phyloP scores from a whole-genome alignment of 1,139 yeast genomes.

The Hemisphaericaspora xylofermentans region DNA sequence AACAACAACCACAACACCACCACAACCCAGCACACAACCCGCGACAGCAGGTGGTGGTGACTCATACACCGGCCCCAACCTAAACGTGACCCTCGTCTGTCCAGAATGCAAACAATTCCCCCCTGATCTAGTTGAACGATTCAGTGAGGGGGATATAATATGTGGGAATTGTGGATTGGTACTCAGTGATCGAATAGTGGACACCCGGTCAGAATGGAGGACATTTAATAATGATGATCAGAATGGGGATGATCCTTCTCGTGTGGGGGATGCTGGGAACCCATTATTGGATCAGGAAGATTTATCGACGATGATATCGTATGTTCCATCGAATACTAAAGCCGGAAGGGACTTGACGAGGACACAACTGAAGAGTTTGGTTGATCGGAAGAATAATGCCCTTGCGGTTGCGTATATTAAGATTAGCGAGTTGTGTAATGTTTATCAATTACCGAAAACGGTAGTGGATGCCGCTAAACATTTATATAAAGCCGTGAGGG shows the following conservation, averaged over 20 bases:
- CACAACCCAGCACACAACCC: too few species aligned
- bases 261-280: constrained; percentile 97
- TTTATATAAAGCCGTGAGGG: constrained; percentile 86
- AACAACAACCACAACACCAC: background rate
- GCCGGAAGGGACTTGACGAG: constrained; percentile 83
- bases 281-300: constrained; percentile 91
- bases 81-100: constrained; percentile 85
- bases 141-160: constrained; percentile 95
- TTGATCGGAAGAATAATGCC: constrained; percentile 82
- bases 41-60: constrained; percentile 14
- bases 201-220: constrained; percentile 97
- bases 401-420: constrained; percentile 85
- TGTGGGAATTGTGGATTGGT: constrained; percentile 96
- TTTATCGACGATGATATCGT: constrained; percentile 87
- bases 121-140: constrained; percentile 90
- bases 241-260: constrained; percentile 95
- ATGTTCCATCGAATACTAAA: constrained; percentile 70
- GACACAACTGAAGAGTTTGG: constrained; percentile 80
- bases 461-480: constrained; percentile 98
- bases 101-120: constrained; percentile 96
- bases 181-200: constrained; percentile 86
- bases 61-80: constrained; percentile 60
- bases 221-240: constrained; percentile 96
- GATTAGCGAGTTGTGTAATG: constrained; percentile 94
- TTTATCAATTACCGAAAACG: constrained; percentile 89